Percentiles rank a stretch among this genome's conserved stretches.
Evolutionary conservation across 2,329 filamentous ascomycete species (phyloP).

Genomic region (Fusarium multiceps): DNA sequence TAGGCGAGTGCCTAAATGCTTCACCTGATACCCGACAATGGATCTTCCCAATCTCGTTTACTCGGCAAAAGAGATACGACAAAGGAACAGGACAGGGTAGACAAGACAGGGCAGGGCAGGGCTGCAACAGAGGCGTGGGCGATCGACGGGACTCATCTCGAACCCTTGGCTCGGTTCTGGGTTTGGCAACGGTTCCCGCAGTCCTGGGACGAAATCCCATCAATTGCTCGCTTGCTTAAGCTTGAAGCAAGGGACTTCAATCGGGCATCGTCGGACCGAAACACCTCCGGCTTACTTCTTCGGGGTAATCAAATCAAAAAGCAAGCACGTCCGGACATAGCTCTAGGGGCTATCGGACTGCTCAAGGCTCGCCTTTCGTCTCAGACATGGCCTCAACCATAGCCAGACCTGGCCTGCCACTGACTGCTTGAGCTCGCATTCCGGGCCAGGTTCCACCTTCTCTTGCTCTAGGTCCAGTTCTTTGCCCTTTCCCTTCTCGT

Average conservation of each 20-base stretch:
- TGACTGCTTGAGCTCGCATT: constrained; percentile 13
- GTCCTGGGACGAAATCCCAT: constrained; percentile 14
- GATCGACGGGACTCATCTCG: constrained; percentile 30
- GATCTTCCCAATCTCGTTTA: constrained; percentile 25
- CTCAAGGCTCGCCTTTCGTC: neutral
- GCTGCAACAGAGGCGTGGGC: constrained; percentile 8
- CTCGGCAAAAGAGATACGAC: constrained; percentile 8
- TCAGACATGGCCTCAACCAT: neutral
- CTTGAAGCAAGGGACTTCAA: constrained; percentile 2
- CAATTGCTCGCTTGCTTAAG: neutral
- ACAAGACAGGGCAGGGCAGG: neutral
- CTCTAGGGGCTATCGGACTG: neutral
- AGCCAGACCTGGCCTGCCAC: constrained; percentile 25
- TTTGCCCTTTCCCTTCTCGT: neutral
- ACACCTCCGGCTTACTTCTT: constrained; percentile 1
- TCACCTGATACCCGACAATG: constrained; percentile 33
- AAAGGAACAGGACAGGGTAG: neutral
- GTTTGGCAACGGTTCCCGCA: constrained; percentile 9
- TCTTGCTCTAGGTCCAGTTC: neutral
- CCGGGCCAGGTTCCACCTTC: neutral
- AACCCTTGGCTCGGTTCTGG: constrained; percentile 14
- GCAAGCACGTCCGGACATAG: neutral
- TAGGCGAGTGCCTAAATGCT: constrained; percentile 30
- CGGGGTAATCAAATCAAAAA: neutral
- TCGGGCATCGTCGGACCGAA: constrained; percentile 9